phyloP scores from a whole-genome alignment of 1,284 basidiomycete species.

The Anthracocystis walkeri region DNA sequence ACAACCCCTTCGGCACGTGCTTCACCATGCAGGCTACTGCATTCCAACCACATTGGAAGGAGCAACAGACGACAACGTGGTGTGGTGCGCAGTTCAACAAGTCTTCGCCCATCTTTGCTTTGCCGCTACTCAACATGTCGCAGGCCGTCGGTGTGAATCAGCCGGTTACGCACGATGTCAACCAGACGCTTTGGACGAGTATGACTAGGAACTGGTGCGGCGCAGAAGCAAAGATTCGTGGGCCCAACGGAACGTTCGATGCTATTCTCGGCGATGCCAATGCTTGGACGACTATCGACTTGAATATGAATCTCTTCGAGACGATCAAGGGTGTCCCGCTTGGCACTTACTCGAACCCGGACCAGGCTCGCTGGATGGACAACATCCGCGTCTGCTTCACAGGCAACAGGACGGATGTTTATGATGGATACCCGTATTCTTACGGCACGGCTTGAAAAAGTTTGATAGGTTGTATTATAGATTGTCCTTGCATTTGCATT shows the following conservation, averaged over 20 bases:
- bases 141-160: constrained; percentile 12
- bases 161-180: constrained; percentile 14
- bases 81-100: constrained; percentile 47
- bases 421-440: constrained; percentile 25
- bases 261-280: constrained; percentile 43
- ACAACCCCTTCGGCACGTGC: constrained; percentile 46
- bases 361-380: constrained; percentile 32
- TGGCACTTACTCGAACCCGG: constrained; percentile 23
- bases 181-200: constrained; percentile 16
- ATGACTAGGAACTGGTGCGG: constrained; percentile 51
- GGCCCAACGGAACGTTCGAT: constrained; percentile 28
- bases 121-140: constrained; percentile 47
- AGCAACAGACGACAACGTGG: constrained; percentile 43
- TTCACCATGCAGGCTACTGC: constrained; percentile 47
- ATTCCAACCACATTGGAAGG: constrained; percentile 49
- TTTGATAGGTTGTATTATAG: constrained; percentile 30
- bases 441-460: constrained; percentile 8
- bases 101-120: constrained; percentile 41
- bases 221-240: constrained; percentile 37
- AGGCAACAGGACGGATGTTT: constrained; percentile 28
- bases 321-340: constrained; percentile 30
- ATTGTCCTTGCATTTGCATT: constrained; percentile 15
- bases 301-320: constrained; percentile 43
- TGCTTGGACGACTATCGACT: constrained; percentile 29
- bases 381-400: constrained; percentile 32